Percentiles rank a stretch among this genome's conserved stretches.
phyloP scores from a whole-genome alignment of 2,329 filamentous ascomycete genomes.

The Colletotrichum liriopes region DNA sequence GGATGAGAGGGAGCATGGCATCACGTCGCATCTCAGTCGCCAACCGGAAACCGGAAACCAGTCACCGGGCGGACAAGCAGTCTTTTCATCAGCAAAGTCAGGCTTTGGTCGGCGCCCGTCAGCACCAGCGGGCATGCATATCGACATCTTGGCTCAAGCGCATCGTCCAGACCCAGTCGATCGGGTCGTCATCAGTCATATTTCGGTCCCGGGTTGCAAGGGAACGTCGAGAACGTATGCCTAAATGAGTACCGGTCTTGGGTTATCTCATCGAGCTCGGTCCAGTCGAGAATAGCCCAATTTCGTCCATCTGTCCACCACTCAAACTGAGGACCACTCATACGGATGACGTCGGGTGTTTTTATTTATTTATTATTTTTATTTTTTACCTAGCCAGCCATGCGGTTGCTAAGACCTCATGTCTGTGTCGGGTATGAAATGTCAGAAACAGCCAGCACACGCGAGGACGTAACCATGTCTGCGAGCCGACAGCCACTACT shows the following conservation, averaged over 20 bases:
- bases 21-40: constrained; percentile 13
- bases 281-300: neutral
- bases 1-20: constrained; percentile 14
- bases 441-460: neutral
- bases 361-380: neutral
- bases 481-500: neutral
- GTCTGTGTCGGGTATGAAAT: neutral
- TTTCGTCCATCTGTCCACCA: neutral
- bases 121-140: constrained; percentile 32
- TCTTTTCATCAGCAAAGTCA: neutral
- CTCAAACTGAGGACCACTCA: neutral
- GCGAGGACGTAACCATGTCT: neutral
- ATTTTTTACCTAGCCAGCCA: neutral
- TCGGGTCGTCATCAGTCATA: constrained; percentile 41
- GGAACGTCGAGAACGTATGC: constrained; percentile 9
- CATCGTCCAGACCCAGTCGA: constrained; percentile 29
- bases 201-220: constrained; percentile 13
- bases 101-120: constrained; percentile 13
- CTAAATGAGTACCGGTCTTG: neutral
- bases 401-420: neutral
- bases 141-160: constrained; percentile 27
- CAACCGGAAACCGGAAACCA: constrained; percentile 6
- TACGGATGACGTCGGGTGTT: neutral
- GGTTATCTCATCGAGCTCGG: neutral
- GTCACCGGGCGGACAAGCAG: neutral